These are phyloP conservation scores for Cudoniella acicularis DNA, from an alignment of 495 filamentous ascomycete species.

Conservation along the genomic window DNA sequence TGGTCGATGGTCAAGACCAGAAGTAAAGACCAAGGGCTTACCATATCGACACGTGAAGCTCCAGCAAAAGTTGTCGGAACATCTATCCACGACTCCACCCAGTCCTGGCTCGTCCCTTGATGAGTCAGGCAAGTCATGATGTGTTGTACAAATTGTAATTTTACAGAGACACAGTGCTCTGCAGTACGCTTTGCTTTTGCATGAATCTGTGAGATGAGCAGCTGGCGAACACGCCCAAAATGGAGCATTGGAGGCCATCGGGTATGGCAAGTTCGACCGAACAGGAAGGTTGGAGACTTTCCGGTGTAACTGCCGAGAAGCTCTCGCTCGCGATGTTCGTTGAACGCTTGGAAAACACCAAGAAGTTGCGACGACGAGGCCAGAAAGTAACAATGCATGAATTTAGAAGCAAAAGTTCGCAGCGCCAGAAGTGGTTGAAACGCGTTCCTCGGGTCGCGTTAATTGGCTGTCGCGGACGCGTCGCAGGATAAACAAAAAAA, in stretches of 20 bases:
- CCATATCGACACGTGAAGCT: background rate
- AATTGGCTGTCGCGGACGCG: background rate
- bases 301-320: background rate
- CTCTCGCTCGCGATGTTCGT: background rate
- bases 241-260: background rate
- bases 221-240: background rate
- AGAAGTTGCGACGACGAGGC: background rate
- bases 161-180: background rate
- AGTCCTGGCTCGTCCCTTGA: background rate
- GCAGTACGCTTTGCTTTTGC: background rate
- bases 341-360: background rate
- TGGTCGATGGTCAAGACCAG: too few species aligned
- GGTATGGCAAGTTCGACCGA: too few species aligned
- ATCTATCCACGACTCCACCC: background rate
- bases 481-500: background rate
- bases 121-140: slow-evolving; percentile 15
- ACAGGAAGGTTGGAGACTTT: background rate
- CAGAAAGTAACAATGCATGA: background rate
- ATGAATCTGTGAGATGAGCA: slow-evolving; percentile 4
- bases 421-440: background rate
- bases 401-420: background rate
- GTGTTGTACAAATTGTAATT: slow-evolving; percentile 25
- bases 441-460: background rate
- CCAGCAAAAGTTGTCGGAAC: too few species aligned
- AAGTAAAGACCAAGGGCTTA: too few species aligned